A percentile compares a stretch with the other conserved stretches of the same genome.
Evolutionary conservation across 257 asterid genomes (phyloP).

Genomic region (Knoxia roxburghii): DNA sequence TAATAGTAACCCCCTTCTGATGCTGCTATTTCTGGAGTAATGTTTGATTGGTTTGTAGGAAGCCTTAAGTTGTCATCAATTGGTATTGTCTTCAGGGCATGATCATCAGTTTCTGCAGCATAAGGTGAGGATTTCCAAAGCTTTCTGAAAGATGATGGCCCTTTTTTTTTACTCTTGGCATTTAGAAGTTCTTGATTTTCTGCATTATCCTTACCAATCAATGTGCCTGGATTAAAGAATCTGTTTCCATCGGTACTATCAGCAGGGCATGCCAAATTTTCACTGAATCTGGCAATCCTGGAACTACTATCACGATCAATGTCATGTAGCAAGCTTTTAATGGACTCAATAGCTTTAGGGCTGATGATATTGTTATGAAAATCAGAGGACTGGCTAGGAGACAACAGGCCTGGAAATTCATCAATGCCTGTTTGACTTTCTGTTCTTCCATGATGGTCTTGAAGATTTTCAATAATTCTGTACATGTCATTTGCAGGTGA

Average conservation of each 20-base stretch:
- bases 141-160: constrained; percentile 22
- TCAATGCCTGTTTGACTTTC: constrained; percentile 8
- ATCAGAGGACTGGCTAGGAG: constrained; percentile 9
- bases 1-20: constrained; percentile 9
- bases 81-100: constrained; percentile 11
- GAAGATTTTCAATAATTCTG: constrained; percentile 14
- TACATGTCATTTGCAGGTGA: constrained; percentile 8
- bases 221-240: constrained; percentile 5
- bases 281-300: constrained; percentile 13
- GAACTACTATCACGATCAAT: constrained; percentile 6
- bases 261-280: constrained; percentile 13
- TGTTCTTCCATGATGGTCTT: constrained; percentile 9
- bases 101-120: too few relatives aligned
- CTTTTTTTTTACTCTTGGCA: constrained; percentile 20
- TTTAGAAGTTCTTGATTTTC: constrained; percentile 11
- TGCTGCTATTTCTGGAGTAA: constrained; percentile 20
- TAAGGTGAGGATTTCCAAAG: constrained; percentile 19
- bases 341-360: neutral
- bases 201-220: neutral
- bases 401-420: constrained; percentile 9
- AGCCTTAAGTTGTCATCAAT: constrained; percentile 17
- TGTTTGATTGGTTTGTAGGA: constrained; percentile 21
- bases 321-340: neutral
- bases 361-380: constrained; percentile 5
- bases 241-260: constrained; percentile 11